A percentile compares a stretch with the other conserved stretches of the same genome.
Evolutionary conservation across 2,329 filamentous ascomycete genomes (phyloP).

Genomic region (Hypoxylon sp.): DNA sequence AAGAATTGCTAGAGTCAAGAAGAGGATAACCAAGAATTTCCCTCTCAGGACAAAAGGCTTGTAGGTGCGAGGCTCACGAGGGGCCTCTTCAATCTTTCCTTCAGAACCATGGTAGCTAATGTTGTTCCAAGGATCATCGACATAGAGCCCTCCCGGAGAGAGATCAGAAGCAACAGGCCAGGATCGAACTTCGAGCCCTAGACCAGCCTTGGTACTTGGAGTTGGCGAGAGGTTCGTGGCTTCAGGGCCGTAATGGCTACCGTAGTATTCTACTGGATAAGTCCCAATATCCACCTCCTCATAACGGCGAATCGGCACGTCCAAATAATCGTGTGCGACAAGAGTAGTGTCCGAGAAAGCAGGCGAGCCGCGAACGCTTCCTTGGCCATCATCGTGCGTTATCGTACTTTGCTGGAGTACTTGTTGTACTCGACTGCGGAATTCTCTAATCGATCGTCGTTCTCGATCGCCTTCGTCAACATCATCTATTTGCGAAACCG

Average conservation of each 20-base stretch:
- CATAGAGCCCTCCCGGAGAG: constrained; percentile 39
- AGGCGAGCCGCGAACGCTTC: constrained; percentile 42
- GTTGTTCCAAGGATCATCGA: constrained; percentile 39
- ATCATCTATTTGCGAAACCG: constrained; percentile 42
- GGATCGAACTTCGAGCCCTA: constrained; percentile 45
- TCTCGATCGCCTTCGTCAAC: constrained; percentile 19
- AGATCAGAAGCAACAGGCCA: constrained; percentile 29
- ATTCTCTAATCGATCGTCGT: constrained; percentile 35
- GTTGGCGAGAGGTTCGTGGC: constrained; percentile 34
- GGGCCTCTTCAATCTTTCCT: constrained; percentile 42
- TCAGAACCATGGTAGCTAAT: constrained; percentile 47
- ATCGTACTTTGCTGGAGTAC: constrained; percentile 38
- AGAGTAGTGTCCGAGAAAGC: constrained; percentile 48
- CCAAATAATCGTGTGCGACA: constrained; percentile 45
- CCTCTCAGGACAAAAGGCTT: constrained; percentile 45
- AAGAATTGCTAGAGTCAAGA: constrained; percentile 44
- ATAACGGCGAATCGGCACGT: constrained; percentile 43
- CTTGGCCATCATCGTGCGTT: constrained; percentile 10
- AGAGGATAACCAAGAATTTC: constrained; percentile 39
- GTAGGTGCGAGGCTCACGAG: constrained; percentile 34
- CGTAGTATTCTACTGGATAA: constrained; percentile 39
- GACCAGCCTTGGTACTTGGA: constrained; percentile 39
- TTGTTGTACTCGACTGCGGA: constrained; percentile 45
- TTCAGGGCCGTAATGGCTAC: constrained; percentile 44
- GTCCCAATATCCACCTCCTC: constrained; percentile 45